Evolutionary conservation across 164 flowering plant species (phyloP).

Genomic region (Cinnamomum micranthum): DNA sequence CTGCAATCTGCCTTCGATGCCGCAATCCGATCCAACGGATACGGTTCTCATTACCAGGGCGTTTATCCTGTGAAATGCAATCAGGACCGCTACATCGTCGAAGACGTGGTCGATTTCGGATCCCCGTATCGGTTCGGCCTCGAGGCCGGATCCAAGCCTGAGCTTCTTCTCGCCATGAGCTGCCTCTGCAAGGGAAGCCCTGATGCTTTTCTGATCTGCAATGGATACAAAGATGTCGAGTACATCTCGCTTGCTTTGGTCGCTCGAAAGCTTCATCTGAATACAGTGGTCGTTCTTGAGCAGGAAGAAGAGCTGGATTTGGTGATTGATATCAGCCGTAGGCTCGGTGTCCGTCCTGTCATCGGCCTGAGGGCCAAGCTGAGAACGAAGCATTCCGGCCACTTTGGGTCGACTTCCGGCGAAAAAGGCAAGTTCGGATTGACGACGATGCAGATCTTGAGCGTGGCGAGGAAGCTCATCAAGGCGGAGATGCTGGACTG

Average conservation of each 20-base stretch:
- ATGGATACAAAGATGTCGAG: slow-evolving; percentile 91
- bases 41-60: slow-evolving; percentile 87
- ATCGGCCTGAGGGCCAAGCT: slow-evolving; percentile 91
- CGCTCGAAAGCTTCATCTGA: slow-evolving; percentile 60
- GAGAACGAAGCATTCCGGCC: slow-evolving; percentile 91
- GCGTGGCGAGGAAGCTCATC: slow-evolving; percentile 67
- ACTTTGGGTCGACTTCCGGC: slow-evolving; percentile 98
- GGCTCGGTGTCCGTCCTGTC: slow-evolving; percentile 59
- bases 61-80: slow-evolving; percentile 97
- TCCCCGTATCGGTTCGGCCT: slow-evolving; percentile 70
- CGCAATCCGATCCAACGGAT: slow-evolving; percentile 58
- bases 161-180: slow-evolving; percentile 93
- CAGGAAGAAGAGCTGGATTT: slow-evolving; percentile 92
- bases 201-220: slow-evolving; percentile 75
- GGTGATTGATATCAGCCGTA: slow-evolving; percentile 63
- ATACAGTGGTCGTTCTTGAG: slow-evolving; percentile 88
- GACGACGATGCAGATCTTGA: slow-evolving; percentile 65
- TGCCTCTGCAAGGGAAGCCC: slow-evolving; percentile 78
- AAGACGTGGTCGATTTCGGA: slow-evolving; percentile 87
- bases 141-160: slow-evolving; percentile 98
- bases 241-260: slow-evolving; percentile 80
- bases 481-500: slow-evolving; percentile 76
- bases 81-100: slow-evolving; percentile 88
- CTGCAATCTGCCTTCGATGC: slow-evolving; percentile 77
- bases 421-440: slow-evolving; percentile 97